Percentiles rank a stretch among this genome's conserved stretches.
Evolutionary conservation across 257 asterid species (phyloP).

Genomic region (Nicotiana noctiflora): DNA sequence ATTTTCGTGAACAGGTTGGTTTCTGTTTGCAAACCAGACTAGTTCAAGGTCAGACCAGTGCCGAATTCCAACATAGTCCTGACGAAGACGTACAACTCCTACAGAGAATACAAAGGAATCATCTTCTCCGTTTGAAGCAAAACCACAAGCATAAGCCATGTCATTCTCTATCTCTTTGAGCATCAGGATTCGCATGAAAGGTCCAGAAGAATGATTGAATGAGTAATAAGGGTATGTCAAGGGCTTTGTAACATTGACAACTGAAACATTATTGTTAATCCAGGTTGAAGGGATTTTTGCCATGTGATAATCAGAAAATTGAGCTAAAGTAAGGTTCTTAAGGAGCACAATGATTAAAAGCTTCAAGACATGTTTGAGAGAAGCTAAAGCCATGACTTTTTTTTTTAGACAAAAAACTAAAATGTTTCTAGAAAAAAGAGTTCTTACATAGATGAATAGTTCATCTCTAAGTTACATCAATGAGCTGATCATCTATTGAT

Average conservation of each 20-base stretch:
- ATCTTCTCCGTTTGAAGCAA: slow-evolving; percentile 34
- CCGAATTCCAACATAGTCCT: slow-evolving; percentile 9
- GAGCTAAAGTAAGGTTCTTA: background rate
- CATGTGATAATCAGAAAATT: background rate
- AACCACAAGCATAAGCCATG: slow-evolving; percentile 33
- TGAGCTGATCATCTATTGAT: background rate
- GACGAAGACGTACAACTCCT: slow-evolving; percentile 28
- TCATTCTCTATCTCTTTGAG: background rate
- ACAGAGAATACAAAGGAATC: slow-evolving; percentile 32
- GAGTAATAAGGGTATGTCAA: background rate
- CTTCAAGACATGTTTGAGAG: background rate
- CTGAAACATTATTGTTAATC: background rate
- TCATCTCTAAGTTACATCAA: background rate
- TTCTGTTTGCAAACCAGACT: slow-evolving; percentile 50
- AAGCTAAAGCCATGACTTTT: background rate
- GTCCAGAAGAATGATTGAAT: slow-evolving; percentile 5
- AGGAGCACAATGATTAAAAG: background rate
- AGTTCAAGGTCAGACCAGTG: slow-evolving; percentile 25
- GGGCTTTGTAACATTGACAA: background rate
- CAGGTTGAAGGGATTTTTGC: background rate
- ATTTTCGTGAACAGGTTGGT: slow-evolving; percentile 28
- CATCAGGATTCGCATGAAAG: slow-evolving; percentile 4
- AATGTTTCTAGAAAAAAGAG: background rate
- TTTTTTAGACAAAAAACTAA: background rate
- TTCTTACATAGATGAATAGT: background rate